Conservation (phyloP, 2,329 filamentous ascomycete species). For the Decorospora gaudefroyi region DNA sequence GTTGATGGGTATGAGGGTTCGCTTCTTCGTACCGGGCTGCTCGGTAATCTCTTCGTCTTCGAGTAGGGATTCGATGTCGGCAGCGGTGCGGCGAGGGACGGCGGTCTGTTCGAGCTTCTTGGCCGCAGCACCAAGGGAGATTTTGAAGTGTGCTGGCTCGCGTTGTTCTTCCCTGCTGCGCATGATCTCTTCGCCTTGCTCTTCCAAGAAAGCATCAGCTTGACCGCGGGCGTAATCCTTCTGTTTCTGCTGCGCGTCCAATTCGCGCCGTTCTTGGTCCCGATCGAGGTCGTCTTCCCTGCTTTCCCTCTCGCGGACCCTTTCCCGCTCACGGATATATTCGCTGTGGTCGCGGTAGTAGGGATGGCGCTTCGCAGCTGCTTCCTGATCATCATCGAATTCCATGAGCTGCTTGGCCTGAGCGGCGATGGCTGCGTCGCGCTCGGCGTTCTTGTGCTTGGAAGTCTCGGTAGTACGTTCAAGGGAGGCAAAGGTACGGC, state of each 20-base stretch:
- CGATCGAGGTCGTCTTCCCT: conserved; percentile 82
- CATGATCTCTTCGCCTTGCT: conserved; percentile 75
- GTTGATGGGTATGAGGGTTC: conserved; percentile 64
- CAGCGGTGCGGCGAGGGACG: conserved; percentile 73
- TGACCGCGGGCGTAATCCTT: conserved; percentile 78
- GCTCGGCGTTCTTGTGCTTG: conserved; percentile 70
- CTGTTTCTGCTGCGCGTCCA: conserved; percentile 68
- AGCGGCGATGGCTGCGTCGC: conserved; percentile 66
- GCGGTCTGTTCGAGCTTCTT: conserved; percentile 67
- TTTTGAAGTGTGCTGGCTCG: conserved; percentile 77
- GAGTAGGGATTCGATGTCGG: conserved; percentile 89
- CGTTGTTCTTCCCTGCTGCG: conserved; percentile 49
- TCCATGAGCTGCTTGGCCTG: conserved; percentile 72
- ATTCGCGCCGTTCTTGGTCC: conserved; percentile 74
- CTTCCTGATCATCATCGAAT: conserved; percentile 92
- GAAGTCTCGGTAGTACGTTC: conserved; percentile 84
- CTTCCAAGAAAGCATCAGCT: conserved; percentile 88
- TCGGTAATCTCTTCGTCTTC: conserved; percentile 84
- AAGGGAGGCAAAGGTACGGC: conserved; percentile 78
- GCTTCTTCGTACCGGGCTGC: conserved; percentile 67
- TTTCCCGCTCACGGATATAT: conserved; percentile 81
- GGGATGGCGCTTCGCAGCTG: conserved; percentile 69
- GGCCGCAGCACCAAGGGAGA: conserved; percentile 84
- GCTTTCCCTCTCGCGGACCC: conserved; percentile 73
- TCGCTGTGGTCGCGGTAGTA: conserved; percentile 87